Evolutionary conservation across 768 basidiomycete genomes (phyloP), one percentile per base, ranked within the genome.

Genomic region (Floccularia luteovirens): DNA sequence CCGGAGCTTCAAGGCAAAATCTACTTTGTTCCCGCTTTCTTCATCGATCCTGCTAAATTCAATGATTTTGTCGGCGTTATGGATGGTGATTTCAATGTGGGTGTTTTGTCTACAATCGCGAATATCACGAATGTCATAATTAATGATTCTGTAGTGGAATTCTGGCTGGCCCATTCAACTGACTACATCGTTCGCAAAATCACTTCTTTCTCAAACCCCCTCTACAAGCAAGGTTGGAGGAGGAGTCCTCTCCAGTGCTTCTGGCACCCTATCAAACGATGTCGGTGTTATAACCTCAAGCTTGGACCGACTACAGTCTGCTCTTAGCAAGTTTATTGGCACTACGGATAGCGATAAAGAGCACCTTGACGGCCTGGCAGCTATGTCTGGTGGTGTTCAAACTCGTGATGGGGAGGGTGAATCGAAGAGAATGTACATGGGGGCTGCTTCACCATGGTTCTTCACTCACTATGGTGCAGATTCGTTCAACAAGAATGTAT

Each of bases 121-220:
- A 5, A 20, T 31, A 10, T 41, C 12, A 38, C n/a, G 43, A 43
- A 25, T 43, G 41, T 35, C 31, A 16, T 43, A 47, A 36, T 53
- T 43, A 43, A 8, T 20, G 35, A 25, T 14, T 43, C 16, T 21
- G n/a, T 34, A 82, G 77, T 91, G 82, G 82, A 86, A 91, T 55
- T 72, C 73, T 20, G 89, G 68, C 25, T 91, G 89, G 89, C 86
- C 89, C 2, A 69, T 70, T 44, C 56, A 80, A 56, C 56, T 84
- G 8, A 80, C 68, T 3, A 57, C 62, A 6, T 52, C 57, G 20
- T 67, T 65, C 39, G 66, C 63, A 6, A 49, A 62, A 27, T 48
- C 56, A n/a, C 51, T 59, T 38, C 24, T 61, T 39, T 38, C 53
- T 40, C 52, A 47, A 38, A 45, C 38, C 28, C 43, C 48, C 21